Conservation (phyloP, 495 filamentous ascomycete genomes). For the Lasiosphaeria hispida region DNA sequence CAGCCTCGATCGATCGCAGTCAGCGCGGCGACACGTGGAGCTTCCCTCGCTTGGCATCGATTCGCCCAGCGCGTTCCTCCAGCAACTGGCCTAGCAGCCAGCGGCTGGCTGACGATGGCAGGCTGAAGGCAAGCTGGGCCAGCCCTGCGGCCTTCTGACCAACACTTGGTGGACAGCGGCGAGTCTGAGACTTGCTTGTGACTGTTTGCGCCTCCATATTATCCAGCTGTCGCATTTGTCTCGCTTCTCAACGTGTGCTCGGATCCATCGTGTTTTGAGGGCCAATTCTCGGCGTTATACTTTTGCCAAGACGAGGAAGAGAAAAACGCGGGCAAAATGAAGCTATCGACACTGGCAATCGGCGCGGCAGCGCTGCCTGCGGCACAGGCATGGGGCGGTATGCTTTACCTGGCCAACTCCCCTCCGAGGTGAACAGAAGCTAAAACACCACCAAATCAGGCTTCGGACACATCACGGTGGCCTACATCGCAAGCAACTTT, state of each 20-base stretch:
- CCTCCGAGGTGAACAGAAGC: neutral
- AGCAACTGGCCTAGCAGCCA: slow-evolving; percentile 8
- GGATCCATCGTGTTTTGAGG: neutral
- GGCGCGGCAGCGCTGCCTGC: slow-evolving; percentile 18
- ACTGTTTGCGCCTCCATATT: slow-evolving; percentile 2
- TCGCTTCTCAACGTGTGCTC: neutral
- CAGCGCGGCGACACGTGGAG: slow-evolving; percentile 13
- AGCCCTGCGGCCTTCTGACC: slow-evolving; percentile 6
- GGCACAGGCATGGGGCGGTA: slow-evolving; percentile 33
- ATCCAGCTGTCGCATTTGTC: neutral
- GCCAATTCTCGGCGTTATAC: no score
- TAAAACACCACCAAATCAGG: slow-evolving; percentile 25
- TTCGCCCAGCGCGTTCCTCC: slow-evolving; percentile 17
- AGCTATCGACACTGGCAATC: slow-evolving; percentile 22
- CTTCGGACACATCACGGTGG: slow-evolving; percentile 61
- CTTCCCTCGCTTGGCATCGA: neutral
- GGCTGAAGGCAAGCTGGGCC: slow-evolving; percentile 6
- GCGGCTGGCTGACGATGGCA: neutral
- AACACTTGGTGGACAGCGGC: neutral
- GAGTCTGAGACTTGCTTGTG: slow-evolving; percentile 9
- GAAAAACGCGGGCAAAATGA: slow-evolving; percentile 20
- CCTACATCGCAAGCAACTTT: slow-evolving; percentile 50
- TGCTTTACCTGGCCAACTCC: neutral
- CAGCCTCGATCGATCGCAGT: neutral
- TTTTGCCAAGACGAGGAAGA: neutral